These are phyloP conservation scores for Phytophthora hybrid DNA, from an alignment of 352 stramenopile genomes.

Conservation along the genomic window DNA sequence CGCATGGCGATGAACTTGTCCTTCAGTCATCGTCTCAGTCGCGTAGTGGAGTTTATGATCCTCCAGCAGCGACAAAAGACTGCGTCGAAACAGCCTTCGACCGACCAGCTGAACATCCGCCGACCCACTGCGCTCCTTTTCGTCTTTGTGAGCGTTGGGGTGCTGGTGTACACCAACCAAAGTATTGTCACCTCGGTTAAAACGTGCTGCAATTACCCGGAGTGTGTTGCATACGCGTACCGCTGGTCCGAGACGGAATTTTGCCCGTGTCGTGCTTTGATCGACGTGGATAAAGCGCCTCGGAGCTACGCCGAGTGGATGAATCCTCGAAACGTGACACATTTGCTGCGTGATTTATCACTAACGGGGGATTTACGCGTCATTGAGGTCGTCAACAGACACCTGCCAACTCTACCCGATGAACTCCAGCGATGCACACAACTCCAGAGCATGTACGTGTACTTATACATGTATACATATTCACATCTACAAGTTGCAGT, in stretches of 20 bases:
- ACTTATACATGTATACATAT: background rate
- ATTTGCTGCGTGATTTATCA: conserved; percentile 20
- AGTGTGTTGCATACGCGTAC: conserved; percentile 19
- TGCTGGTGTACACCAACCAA: conserved; percentile 12
- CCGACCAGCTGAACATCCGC: background rate
- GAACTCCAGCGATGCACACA: conserved; percentile 3
- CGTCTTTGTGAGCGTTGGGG: conserved; percentile 3
- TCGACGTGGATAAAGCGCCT: conserved; percentile 36
- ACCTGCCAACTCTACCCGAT: conserved; percentile 13
- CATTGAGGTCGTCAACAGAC: conserved; percentile 37
- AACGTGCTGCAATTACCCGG: conserved; percentile 1
- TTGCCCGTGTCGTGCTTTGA: conserved; percentile 46
- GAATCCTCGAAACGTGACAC: conserved; percentile 11
- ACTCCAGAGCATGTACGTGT: conserved; percentile 30
- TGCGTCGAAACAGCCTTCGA: background rate
- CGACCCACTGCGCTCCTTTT: conserved; percentile 1
- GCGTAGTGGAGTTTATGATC: conserved; percentile 24
- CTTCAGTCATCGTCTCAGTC: conserved; percentile 22
- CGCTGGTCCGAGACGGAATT: conserved; percentile 17
- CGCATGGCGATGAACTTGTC: conserved; percentile 30
- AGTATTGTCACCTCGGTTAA: conserved; percentile 1
- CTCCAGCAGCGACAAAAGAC: background rate
- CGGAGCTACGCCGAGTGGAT: conserved; percentile 25
- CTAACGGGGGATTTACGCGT: conserved; percentile 20
- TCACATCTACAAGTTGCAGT: background rate